A percentile compares a stretch with the other conserved stretches of the same genome.
Evolutionary conservation across 139 green algal genomes (phyloP).

Genomic region (Limnomonas spitsbergensis): DNA sequence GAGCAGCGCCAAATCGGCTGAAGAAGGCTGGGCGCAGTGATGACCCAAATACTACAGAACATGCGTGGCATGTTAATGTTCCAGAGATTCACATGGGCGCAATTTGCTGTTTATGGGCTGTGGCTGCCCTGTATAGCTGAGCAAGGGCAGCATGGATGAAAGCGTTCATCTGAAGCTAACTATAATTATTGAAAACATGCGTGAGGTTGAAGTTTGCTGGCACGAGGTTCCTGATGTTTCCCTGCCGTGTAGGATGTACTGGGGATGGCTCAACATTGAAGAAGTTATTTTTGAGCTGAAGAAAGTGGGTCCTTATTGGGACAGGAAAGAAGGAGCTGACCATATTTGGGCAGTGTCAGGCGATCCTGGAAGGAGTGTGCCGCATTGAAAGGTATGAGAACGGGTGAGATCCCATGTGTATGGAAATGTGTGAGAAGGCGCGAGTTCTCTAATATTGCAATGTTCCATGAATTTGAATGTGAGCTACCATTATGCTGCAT

Average conservation of each 20-base stretch:
- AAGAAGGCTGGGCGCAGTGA: background rate
- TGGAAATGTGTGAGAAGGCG: no score
- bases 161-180: background rate
- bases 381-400: no score
- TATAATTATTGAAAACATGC: background rate
- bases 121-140: no score
- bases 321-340: background rate
- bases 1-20: background rate
- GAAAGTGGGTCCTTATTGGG: background rate
- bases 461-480: no score
- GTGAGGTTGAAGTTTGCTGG: background rate
- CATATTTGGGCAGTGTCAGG: background rate
- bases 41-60: background rate
- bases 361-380: slow-evolving; percentile 2
- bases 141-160: background rate
- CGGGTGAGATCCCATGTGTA: no score
- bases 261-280: background rate
- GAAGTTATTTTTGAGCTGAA: background rate
- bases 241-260: background rate
- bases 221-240: no score
- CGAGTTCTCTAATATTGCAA: no score
- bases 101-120: no score
- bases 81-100: no score
- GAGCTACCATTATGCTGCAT: no score
- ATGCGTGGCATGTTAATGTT: background rate